A percentile compares a stretch with the other conserved stretches of the same genome.
phyloP scores from a whole-genome alignment of 495 filamentous ascomycete species.

The Annulohypoxylon stygium region DNA sequence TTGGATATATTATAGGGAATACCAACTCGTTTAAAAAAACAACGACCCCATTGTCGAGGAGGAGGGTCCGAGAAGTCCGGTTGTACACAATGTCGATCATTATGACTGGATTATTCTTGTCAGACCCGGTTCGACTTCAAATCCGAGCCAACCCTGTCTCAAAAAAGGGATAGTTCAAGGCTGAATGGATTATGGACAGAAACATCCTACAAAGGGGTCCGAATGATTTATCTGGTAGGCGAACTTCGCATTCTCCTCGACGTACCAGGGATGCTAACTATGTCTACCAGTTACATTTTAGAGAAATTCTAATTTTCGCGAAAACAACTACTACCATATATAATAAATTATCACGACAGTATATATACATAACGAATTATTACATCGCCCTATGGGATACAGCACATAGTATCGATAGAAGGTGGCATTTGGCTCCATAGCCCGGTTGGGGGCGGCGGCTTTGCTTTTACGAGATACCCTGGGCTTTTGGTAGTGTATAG shows the following conservation, averaged over 20 bases:
- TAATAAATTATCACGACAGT: background rate
- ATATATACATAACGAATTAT: background rate
- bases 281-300: background rate
- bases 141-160: background rate
- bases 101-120: background rate
- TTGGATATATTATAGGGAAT: background rate
- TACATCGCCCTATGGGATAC: background rate
- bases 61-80: background rate
- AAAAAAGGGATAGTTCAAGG: background rate
- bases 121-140: background rate
- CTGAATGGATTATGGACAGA: background rate
- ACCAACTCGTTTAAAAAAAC: background rate
- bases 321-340: background rate
- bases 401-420: background rate
- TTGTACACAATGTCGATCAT: background rate
- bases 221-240: background rate
- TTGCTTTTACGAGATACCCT: slow-evolving; percentile 9
- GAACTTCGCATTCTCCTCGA: background rate
- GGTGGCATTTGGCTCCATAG: background rate
- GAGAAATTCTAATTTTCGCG: background rate
- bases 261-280: background rate
- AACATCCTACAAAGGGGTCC: background rate
- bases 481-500: background rate
- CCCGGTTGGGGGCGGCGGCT: background rate
- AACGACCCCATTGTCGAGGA: background rate